These are phyloP conservation scores for Diaporthe humulicola DNA, from an alignment of 2,329 filamentous ascomycete species.

Conservation along the genomic window DNA sequence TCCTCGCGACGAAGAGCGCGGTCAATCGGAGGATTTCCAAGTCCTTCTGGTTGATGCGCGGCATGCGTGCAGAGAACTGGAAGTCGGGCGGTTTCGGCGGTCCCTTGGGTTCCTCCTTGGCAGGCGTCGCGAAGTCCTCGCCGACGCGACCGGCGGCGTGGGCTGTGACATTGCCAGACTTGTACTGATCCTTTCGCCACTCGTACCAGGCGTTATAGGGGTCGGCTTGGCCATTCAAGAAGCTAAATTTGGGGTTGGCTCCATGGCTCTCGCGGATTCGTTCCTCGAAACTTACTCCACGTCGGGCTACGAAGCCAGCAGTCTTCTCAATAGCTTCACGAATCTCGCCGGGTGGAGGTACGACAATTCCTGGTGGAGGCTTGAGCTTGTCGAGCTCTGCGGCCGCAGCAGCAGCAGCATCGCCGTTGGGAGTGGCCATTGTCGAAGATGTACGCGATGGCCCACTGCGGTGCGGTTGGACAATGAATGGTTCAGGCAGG, in stretches of 20 bases:
- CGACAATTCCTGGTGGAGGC: slow-evolving; percentile 84
- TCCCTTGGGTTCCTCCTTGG: slow-evolving; percentile 79
- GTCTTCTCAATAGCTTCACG: slow-evolving; percentile 91
- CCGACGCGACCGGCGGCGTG: slow-evolving; percentile 81
- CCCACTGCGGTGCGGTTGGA: slow-evolving; percentile 41
- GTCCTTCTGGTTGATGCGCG: slow-evolving; percentile 96
- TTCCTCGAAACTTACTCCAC: slow-evolving; percentile 80
- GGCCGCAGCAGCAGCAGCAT: slow-evolving; percentile 60
- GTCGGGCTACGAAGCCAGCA: slow-evolving; percentile 86
- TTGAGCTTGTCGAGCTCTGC: slow-evolving; percentile 76
- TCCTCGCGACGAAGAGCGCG: slow-evolving; percentile 92
- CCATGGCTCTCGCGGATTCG: slow-evolving; percentile 88
- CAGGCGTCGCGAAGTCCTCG: slow-evolving; percentile 67
- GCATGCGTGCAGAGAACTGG: slow-evolving; percentile 95
- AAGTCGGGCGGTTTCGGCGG: slow-evolving; percentile 89
- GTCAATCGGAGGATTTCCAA: slow-evolving; percentile 81
- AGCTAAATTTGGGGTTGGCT: slow-evolving; percentile 91
- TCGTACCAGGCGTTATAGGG: slow-evolving; percentile 89
- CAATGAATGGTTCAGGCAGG: slow-evolving; percentile 42
- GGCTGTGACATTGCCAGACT: slow-evolving; percentile 83
- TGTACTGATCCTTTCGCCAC: slow-evolving; percentile 91
- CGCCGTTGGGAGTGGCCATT: slow-evolving; percentile 64
- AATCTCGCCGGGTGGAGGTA: slow-evolving; percentile 88
- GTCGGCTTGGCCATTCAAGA: slow-evolving; percentile 84
- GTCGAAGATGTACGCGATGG: slow-evolving; percentile 35